Evolutionary conservation across 2,329 filamentous ascomycete genomes (phyloP).

Genomic region (Immersiporthe knoxdaviesiana): DNA sequence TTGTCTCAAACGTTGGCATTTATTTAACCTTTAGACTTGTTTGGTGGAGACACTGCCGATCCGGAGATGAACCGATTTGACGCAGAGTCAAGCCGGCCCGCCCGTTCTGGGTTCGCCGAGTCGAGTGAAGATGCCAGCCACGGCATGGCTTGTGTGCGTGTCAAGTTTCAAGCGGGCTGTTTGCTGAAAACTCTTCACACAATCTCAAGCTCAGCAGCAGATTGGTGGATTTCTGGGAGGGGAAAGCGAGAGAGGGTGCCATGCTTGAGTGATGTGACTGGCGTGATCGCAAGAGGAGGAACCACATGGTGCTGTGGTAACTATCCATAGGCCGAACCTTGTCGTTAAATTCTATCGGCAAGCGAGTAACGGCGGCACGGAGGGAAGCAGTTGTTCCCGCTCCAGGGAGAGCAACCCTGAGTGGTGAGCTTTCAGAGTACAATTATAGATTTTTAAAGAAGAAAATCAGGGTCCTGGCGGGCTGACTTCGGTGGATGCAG

Average conservation of each 20-base stretch:
- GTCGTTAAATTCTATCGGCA: neutral
- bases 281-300: neutral
- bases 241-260: too few species aligned
- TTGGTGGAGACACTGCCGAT: constrained; percentile 1
- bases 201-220: neutral
- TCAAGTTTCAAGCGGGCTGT: neutral
- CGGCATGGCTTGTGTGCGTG: too few species aligned
- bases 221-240: neutral
- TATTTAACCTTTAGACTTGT: neutral
- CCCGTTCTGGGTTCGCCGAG: neutral
- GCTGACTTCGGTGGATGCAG: neutral
- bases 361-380: neutral
- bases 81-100: neutral
- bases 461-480: neutral
- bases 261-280: neutral
- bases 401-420: neutral
- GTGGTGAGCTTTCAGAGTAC: neutral
- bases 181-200: neutral
- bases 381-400: neutral
- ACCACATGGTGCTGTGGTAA: neutral
- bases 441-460: neutral
- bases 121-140: too few species aligned
- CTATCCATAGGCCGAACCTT: neutral
- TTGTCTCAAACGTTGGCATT: neutral
- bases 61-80: neutral